Evolutionary conservation across 2,329 filamentous ascomycete genomes (phyloP).

Genomic region (Nemania abortiva): DNA sequence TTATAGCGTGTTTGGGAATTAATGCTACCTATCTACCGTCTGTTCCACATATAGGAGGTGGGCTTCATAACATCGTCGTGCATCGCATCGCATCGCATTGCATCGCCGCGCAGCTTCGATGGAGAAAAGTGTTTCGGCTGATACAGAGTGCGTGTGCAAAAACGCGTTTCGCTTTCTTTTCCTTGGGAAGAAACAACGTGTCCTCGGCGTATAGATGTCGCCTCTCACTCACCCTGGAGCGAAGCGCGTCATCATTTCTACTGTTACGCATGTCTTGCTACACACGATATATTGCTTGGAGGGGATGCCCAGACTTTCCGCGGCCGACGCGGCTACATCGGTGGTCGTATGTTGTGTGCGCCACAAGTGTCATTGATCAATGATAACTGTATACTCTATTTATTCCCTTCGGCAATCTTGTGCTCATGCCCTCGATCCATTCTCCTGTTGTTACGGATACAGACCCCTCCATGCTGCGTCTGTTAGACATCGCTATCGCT

Average conservation of each 20-base stretch:
- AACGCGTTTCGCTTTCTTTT: slow-evolving; percentile 32
- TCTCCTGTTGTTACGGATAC: slow-evolving; percentile 5
- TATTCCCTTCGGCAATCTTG: slow-evolving; percentile 16
- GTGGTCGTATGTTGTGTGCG: neutral
- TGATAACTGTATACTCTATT: neutral
- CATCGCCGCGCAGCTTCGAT: slow-evolving; percentile 32
- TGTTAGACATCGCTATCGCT: slow-evolving; percentile 8
- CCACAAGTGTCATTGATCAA: slow-evolving; percentile 13
- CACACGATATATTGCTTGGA: slow-evolving; percentile 18
- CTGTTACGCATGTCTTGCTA: slow-evolving; percentile 24
- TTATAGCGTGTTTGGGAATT: neutral
- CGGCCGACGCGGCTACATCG: slow-evolving; percentile 36
- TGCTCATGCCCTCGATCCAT: slow-evolving; percentile 11
- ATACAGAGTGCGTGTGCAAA: slow-evolving; percentile 16
- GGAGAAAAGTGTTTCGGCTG: slow-evolving; percentile 26
- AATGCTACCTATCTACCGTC: neutral
- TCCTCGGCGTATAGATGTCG: slow-evolving; percentile 17
- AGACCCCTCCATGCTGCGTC: neutral
- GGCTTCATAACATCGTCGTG: slow-evolving; percentile 34
- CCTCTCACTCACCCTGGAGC: slow-evolving; percentile 6
- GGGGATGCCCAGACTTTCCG: slow-evolving; percentile 28
- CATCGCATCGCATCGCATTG: slow-evolving; percentile 39
- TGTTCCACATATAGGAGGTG: slow-evolving; percentile 39
- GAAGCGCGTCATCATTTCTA: slow-evolving; percentile 30
- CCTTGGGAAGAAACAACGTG: slow-evolving; percentile 24